phyloP scores from a whole-genome alignment of 768 basidiomycete species.

The Tulasnella calospora region DNA sequence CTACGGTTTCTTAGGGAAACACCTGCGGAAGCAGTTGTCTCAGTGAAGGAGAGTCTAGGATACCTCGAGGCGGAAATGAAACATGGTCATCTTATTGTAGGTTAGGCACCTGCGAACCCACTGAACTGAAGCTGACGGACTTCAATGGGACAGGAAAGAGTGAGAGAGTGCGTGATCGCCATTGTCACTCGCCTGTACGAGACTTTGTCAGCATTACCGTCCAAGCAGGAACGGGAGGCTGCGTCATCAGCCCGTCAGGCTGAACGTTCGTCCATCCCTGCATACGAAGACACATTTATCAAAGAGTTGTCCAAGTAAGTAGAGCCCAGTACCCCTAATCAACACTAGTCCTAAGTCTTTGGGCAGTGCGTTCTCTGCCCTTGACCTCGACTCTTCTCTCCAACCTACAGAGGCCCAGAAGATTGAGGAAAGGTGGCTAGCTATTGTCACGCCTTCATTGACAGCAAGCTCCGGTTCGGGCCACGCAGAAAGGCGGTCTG shows the following conservation, averaged over 20 bases:
- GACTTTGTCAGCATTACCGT: neutral
- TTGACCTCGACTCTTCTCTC: neutral
- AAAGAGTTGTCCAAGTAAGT: neutral
- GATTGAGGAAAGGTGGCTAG: neutral
- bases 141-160: neutral
- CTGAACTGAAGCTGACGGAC: neutral
- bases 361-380: neutral
- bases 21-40: neutral
- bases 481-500: no score
- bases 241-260: neutral
- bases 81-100: neutral
- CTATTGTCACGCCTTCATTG: neutral
- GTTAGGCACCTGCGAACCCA: neutral
- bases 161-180: neutral
- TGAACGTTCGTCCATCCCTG: neutral
- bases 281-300: neutral
- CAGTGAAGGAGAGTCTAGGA: neutral
- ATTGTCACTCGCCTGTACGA: neutral
- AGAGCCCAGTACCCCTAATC: neutral
- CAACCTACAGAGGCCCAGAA: neutral
- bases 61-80: neutral
- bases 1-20: neutral
- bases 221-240: neutral
- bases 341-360: neutral
- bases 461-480: no score